A percentile compares a stretch with the other conserved stretches of the same genome.
phyloP scores from a whole-genome alignment of 192 early-diverging fungal species.

The Dissophora globulifera region DNA sequence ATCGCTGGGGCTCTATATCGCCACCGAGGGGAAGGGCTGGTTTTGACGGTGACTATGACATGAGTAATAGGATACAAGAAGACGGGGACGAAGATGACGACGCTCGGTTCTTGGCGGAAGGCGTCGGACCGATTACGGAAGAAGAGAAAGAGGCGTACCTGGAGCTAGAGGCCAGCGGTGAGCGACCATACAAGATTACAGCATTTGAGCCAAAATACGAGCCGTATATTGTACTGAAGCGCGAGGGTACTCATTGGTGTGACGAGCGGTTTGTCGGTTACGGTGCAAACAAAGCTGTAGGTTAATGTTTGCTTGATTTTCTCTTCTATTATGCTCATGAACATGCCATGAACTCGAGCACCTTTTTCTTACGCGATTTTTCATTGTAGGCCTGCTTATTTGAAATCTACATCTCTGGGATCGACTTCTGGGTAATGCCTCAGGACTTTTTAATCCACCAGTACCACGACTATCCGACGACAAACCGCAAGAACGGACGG shows the following conservation, averaged over 20 bases:
- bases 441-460: conserved; percentile 70
- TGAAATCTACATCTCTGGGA: conserved; percentile 68
- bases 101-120: no score
- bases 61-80: no score
- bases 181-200: conserved; percentile 61
- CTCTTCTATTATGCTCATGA: no score
- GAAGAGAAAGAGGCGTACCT: conserved; percentile 25
- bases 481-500: conserved; percentile 60
- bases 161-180: conserved; percentile 44
- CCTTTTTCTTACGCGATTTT: no score
- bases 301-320: no score
- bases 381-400: conserved; percentile 69
- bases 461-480: conserved; percentile 65
- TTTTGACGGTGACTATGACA: conserved; percentile 11
- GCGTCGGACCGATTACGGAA: neutral
- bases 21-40: conserved; percentile 6
- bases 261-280: conserved; percentile 73
- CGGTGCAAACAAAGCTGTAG: conserved; percentile 68
- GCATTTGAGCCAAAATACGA: conserved; percentile 68
- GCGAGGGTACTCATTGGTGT: conserved; percentile 64
- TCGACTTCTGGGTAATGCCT: conserved; percentile 71
- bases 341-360: no score
- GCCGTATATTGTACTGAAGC: conserved; percentile 67
- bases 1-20: neutral
- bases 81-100: no score